Conservation (phyloP, 2,329 filamentous ascomycete species). For the Cladophialophora exuberans region DNA sequence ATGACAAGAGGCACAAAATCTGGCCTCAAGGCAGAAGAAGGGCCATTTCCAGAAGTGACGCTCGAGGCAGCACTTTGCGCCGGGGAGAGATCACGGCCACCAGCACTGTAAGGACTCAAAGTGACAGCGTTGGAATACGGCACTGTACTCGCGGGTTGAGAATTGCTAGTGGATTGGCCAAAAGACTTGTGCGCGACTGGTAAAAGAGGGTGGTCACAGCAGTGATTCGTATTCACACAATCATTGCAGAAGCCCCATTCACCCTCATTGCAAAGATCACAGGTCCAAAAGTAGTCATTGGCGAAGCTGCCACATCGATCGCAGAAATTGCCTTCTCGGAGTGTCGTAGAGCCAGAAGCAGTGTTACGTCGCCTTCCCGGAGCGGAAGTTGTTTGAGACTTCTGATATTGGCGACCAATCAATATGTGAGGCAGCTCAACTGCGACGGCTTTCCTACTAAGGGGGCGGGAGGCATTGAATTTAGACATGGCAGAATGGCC, state of each 20-base stretch:
- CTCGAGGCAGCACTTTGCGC: slow-evolving; percentile 29
- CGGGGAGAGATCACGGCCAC: slow-evolving; percentile 21
- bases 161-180: slow-evolving; percentile 20
- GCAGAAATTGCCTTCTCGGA: slow-evolving; percentile 85
- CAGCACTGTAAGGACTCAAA: slow-evolving; percentile 21
- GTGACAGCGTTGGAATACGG: slow-evolving; percentile 11
- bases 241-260: slow-evolving; percentile 93
- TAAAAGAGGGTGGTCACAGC: slow-evolving; percentile 79
- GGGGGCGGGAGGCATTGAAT: slow-evolving; percentile 61
- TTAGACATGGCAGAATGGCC: slow-evolving; percentile 70
- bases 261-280: slow-evolving; percentile 82
- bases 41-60: slow-evolving; percentile 23
- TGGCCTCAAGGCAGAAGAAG: slow-evolving; percentile 6
- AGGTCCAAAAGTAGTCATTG: slow-evolving; percentile 89
- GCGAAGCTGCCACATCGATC: slow-evolving; percentile 72
- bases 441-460: slow-evolving; percentile 46
- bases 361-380: slow-evolving; percentile 12
- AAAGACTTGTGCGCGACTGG: slow-evolving; percentile 67
- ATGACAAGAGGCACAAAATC: slow-evolving; percentile 71
- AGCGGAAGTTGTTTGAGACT: slow-evolving; percentile 25
- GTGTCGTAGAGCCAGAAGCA: slow-evolving; percentile 60
- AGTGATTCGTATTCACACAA: slow-evolving; percentile 80
- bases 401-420: slow-evolving; percentile 49
- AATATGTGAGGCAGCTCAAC: slow-evolving; percentile 58
- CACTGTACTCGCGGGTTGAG: slow-evolving; percentile 1